A percentile compares a stretch with the other conserved stretches of the same genome.
phyloP scores from a whole-genome alignment of 352 stramenopile species.

The Phytophthora megakarya region DNA sequence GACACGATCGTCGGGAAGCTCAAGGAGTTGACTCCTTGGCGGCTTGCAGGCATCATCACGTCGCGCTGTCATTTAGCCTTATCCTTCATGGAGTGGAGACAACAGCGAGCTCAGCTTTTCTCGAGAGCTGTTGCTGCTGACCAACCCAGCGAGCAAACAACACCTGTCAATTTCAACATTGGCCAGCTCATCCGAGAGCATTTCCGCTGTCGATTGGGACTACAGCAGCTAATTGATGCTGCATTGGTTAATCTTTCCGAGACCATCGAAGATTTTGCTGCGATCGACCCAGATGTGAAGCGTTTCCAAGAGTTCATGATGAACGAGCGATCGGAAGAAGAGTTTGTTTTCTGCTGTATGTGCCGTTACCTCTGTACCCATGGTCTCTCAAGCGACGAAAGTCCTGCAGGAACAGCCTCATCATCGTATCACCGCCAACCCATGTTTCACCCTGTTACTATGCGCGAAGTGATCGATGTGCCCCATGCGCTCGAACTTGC shows the following conservation, averaged over 20 bases:
- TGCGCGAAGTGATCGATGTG: slow-evolving; percentile 65
- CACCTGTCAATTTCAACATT: slow-evolving; percentile 44
- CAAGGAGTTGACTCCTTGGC: slow-evolving; percentile 32
- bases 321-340: slow-evolving; percentile 50
- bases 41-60: slow-evolving; percentile 35
- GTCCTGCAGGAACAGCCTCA: slow-evolving; percentile 8
- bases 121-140: slow-evolving; percentile 24
- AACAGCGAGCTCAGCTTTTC: slow-evolving; percentile 27
- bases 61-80: slow-evolving; percentile 50
- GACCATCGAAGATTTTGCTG: slow-evolving; percentile 43
- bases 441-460: slow-evolving; percentile 50
- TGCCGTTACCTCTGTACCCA: slow-evolving; percentile 46
- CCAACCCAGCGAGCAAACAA: slow-evolving; percentile 12
- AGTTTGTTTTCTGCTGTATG: slow-evolving; percentile 69
- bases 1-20: slow-evolving; percentile 62
- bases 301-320: slow-evolving; percentile 63
- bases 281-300: slow-evolving; percentile 58
- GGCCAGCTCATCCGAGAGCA: slow-evolving; percentile 53
- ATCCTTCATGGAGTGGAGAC: slow-evolving; percentile 51
- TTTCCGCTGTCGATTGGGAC: slow-evolving; percentile 66
- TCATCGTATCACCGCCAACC: slow-evolving; percentile 42
- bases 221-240: slow-evolving; percentile 59
- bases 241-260: slow-evolving; percentile 39
- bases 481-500: slow-evolving; percentile 50
- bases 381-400: slow-evolving; percentile 16